phyloP scores from a whole-genome alignment of 1,139 yeast genomes.

The Protomyces arabidopsidicola region DNA sequence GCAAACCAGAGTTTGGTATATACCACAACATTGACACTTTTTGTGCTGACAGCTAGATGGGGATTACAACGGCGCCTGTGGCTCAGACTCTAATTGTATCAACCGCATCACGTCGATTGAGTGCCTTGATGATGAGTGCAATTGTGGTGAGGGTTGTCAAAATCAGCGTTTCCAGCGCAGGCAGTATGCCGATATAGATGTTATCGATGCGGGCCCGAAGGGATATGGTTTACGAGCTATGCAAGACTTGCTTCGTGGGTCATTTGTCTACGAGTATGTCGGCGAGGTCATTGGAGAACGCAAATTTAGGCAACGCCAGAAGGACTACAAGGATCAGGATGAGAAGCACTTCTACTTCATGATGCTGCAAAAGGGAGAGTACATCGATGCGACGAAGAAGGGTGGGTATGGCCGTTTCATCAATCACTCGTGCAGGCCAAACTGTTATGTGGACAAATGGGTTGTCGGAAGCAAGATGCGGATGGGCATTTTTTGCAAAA shows the following conservation, averaged over 20 bases:
- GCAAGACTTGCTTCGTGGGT: constrained; percentile 52
- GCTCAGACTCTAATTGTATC: constrained; percentile 81
- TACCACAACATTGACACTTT: not conserved
- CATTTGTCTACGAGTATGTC: constrained; percentile 81
- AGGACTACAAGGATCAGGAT: constrained; percentile 64
- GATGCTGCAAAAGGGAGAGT: constrained; percentile 93
- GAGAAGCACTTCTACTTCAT: constrained; percentile 88
- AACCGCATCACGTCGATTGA: constrained; percentile 88
- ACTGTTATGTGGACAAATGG: constrained; percentile 95
- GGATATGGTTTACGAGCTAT: constrained; percentile 87
- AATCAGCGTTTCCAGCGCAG: constrained; percentile 81
- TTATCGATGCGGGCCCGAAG: constrained; percentile 73
- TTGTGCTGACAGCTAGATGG: constrained; percentile 29
- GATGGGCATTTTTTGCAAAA: constrained; percentile 91
- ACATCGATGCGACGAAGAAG: constrained; percentile 85
- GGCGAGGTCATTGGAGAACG: constrained; percentile 88
- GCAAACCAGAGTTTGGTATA: constrained; percentile 51
- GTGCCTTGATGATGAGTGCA: constrained; percentile 67
- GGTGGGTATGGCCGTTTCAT: constrained; percentile 89
- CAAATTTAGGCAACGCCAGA: constrained; percentile 66
- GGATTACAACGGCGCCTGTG: constrained; percentile 65
- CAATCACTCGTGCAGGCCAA: constrained; percentile 92
- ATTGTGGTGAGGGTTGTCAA: constrained; percentile 73
- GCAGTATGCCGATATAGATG: constrained; percentile 67
- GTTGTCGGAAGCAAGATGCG: constrained; percentile 82